Base-by-base conservation (phyloP, 805 yeast genomes). In the Pichia eremophila region DNA sequence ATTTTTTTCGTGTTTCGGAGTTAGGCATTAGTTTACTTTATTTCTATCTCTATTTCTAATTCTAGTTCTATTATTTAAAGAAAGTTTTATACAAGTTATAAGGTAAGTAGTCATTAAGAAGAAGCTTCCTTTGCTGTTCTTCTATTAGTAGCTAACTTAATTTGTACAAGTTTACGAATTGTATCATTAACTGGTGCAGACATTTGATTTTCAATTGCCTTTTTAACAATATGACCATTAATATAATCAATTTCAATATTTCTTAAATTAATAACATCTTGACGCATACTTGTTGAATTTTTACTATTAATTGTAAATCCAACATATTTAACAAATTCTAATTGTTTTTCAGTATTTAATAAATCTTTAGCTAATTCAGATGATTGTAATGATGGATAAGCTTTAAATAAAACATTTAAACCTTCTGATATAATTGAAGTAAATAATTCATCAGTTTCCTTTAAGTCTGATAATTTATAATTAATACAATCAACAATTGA, bases 201-300 rank as follows among this genome's bases (percentile, higher is more conserved):
- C 1, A 70, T 42, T 1, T 71, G 68, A 42, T 72, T 64, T 49
- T 68, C 65, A 31, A 63, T 55, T 1, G 86, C 95, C 45, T 79
- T 64, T 8, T 58, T 60, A 1, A 75, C 81, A 12, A 90, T 71
- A 58, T 79, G 87, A 1, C 97, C 97, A 60, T 90, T 93, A 50
- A 91, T 81, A 60, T 76, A 84, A 51, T 82, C 85, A 19, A 91
- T 77, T 60, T 91, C 99, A 0, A 93, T 85, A 15, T 70, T 73
- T 54, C 77, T 73, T 49, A 75, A 65, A 52, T 65, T 60, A 41
- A 70, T 57, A 17, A 79, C 66, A 56, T 91, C 98, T 49, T 77
- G 79, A 43, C 85, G 68, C 90, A 83, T 84, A 15, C 86, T 79
- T 9, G 85, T 74, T 41, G 77, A 72, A 59, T 89, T 91, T 39